Percentiles rank a stretch among this genome's conserved stretches.
These are phyloP conservation scores for Fraxinus nigra DNA, from an alignment of 305 asterid genomes.

Conservation along the genomic window DNA sequence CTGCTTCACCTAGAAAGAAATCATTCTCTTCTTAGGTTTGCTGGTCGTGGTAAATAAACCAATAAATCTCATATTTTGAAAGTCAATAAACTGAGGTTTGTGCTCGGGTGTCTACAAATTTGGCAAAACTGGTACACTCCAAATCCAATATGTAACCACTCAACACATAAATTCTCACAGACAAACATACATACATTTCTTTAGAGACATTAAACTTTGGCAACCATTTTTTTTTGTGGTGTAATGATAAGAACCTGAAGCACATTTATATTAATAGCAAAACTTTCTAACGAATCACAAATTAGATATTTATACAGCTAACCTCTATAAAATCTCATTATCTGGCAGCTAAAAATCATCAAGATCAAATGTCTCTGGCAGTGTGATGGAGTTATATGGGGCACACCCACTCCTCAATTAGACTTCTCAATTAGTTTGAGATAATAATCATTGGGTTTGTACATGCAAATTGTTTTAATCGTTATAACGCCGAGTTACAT, in stretches of 20 bases:
- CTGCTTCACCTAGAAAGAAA: conserved; percentile 5
- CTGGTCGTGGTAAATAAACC: neutral
- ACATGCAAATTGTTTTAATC: conserved; percentile 45
- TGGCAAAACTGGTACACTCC: conserved; percentile 15
- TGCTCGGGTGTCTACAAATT: neutral
- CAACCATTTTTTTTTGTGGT: neutral
- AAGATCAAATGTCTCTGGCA: conserved; percentile 98
- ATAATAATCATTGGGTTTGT: conserved; percentile 78
- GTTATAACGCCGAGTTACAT: neutral
- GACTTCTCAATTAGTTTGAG: conserved; percentile 48
- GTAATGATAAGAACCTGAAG: conserved; percentile 5
- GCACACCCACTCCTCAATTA: conserved; percentile 75
- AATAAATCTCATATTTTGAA: conserved; percentile 12
- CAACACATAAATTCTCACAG: neutral
- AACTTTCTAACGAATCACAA: conserved; percentile 9
- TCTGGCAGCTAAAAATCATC: conserved; percentile 99
- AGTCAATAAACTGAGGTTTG: conserved; percentile 5
- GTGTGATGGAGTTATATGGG: conserved; percentile 77
- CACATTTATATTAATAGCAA: conserved; percentile 4
- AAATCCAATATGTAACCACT: neutral
- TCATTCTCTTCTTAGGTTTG: conserved; percentile 7
- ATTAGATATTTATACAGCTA: conserved; percentile 27
- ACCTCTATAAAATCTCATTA: conserved; percentile 82
- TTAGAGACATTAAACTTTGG: neutral
- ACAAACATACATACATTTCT: neutral